Base-by-base conservation (phyloP, 352 stramenopile genomes). In the Phytophthora sansomeana region DNA sequence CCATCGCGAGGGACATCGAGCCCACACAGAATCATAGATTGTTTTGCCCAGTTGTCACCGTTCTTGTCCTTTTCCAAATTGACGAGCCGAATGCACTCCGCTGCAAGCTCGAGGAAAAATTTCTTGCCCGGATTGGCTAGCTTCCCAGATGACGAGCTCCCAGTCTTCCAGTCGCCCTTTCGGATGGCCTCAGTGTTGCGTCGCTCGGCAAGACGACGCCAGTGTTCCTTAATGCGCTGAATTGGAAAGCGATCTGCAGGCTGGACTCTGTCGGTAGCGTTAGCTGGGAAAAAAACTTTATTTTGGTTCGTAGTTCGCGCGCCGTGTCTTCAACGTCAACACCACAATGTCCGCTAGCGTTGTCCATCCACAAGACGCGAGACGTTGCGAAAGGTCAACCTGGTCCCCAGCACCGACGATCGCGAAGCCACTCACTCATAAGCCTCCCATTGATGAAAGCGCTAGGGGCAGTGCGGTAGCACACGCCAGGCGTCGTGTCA, bases 371-470 rank as follows among this genome's bases (percentile, higher is more conserved):
- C 4, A 51, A 26, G 28, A n/a, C n/a, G 2, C 52, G n/a, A 2
- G 5, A 3, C 5, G 5, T 29, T 9, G 38, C 39, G 9, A 59
- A 50, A 8, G 52, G 24, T 3, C 26, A 26, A 1, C 24, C 28
- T 5, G 26, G 52, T 28, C 39, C 52, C 52, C 38, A 59, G 28
- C 52, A 59, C 2, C 52, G 36, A 3, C 16, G 2, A n/a, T 59
- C 52, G 1, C n/a, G 24, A 11, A 59, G 38, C 38, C 52, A 59
- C 30, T n/a, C n/a, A n/a, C n/a, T n/a, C n/a, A n/a, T n/a, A n/a
- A n/a, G n/a, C n/a, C n/a, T n/a, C n/a, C n/a, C n/a, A n/a, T n/a
- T 63, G 44, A 63, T 63, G 43, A 55, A 63, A 16, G 44, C 55
- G 19, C 30, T 56, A 4, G 55, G 32, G n/a, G 43, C 28, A 9